Conservation (phyloP, 805 yeast species). For the Pichia deserticola region DNA sequence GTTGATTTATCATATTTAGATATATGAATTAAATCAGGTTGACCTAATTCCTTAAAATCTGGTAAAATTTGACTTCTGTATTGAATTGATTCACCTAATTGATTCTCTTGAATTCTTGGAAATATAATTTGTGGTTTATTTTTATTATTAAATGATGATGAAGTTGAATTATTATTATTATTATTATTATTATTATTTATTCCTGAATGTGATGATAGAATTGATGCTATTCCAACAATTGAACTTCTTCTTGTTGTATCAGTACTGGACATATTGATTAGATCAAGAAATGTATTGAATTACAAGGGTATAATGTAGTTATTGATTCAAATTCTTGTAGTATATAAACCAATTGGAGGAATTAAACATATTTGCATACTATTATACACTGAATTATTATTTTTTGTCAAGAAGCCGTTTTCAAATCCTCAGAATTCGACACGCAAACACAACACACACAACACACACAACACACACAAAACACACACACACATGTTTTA, state of each 20-base stretch:
- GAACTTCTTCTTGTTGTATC: constrained; percentile 6
- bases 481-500: too few relatives aligned
- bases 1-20: constrained; percentile 36
- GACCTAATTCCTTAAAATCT: constrained; percentile 52
- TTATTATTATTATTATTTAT: too few relatives aligned
- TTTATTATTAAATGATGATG: constrained; percentile 7
- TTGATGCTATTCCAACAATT: neutral
- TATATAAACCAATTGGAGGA: too few relatives aligned
- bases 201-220: neutral
- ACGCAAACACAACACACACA: too few relatives aligned
- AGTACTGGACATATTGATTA: constrained; percentile 1
- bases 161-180: neutral
- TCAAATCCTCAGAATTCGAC: too few relatives aligned
- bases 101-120: constrained; percentile 38
- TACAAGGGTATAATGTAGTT: too few relatives aligned
- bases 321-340: too few relatives aligned
- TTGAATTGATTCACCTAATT: constrained; percentile 44
- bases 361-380: too few relatives aligned
- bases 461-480: too few relatives aligned
- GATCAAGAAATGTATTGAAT: too few relatives aligned
- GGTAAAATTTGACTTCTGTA: constrained; percentile 39
- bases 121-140: constrained; percentile 17
- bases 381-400: too few relatives aligned
- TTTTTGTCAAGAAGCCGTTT: too few relatives aligned
- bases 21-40: constrained; percentile 63